Evolutionary conservation across 371 early-diverging fungal genomes (phyloP), one percentile per base, ranked within the genome.

Genomic region (Mortierella sp.): DNA sequence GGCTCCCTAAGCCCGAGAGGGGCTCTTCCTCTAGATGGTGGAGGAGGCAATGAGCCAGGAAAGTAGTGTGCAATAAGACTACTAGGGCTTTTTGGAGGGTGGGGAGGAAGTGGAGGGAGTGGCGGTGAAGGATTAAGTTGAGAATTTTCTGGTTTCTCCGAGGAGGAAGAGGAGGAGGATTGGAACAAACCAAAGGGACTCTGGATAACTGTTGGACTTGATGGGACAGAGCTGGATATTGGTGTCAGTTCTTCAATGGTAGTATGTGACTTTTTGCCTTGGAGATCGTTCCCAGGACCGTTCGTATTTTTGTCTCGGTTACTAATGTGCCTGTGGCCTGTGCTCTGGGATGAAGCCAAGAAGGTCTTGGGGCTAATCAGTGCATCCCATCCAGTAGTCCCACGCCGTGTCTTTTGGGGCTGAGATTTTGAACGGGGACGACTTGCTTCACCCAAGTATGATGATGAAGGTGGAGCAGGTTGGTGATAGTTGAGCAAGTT

Each of bases 1-100:
- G 55, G 60, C 13, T 47, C 72, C 31, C 26, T 67, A 13, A 32
- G 58, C 9, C 45, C 55, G 5, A 34, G 19, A 32, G 28, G 59
- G 0, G 28, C n/a, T 1, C 72, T 67, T 32, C 26, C 61, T 47
- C 72, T 40, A 0, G 71, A 29, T 13, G 77, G 77, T 4, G 77
- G 77, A 22, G 72, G 77, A 4, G 64, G 72, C 5, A 76, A 56
- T 8, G 77, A 70, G 8, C 72, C 54, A 28, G 77, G 77, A 51
- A 76, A 76, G 65, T 76, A 76, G n/a, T 66, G 70, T 19, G 77
- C 77, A 49, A 76, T 76, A 1, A 76, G 64, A 26, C 64, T 67
- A 40, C 68, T 37, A 22, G 77, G 64, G 23, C 77, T 76, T 56
- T 71, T 76, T 12, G 72, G 77, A 9, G 74, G 56, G 28, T 23